Evolutionary conservation across 257 asterid species (phyloP).

Genomic region (Oldenlandia corymbosa): DNA sequence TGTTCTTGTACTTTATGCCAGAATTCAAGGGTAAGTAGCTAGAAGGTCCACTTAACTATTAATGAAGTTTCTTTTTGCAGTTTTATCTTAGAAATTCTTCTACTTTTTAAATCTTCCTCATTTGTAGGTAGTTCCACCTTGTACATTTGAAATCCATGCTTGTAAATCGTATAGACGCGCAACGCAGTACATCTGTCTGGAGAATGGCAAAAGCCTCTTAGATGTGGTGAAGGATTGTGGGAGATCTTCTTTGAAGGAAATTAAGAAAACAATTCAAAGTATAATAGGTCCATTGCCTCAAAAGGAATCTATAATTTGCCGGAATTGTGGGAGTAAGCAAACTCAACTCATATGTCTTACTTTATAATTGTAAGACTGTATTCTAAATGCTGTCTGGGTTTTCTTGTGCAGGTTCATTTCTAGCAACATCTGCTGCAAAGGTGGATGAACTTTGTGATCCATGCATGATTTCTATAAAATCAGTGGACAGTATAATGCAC

Average conservation of each 20-base stretch:
- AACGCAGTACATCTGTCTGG: slow-evolving; percentile 85
- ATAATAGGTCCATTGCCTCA: slow-evolving; percentile 77
- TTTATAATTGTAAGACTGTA: slow-evolving; percentile 9
- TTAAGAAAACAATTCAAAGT: slow-evolving; percentile 75
- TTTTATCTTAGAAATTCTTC: slow-evolving; percentile 12
- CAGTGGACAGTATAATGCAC: slow-evolving; percentile 46
- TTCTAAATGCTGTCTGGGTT: slow-evolving; percentile 9
- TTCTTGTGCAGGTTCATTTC: slow-evolving; percentile 58
- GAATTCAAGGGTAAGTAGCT: slow-evolving; percentile 58
- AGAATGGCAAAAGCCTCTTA: slow-evolving; percentile 89
- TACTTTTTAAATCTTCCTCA: slow-evolving; percentile 3
- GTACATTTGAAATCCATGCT: slow-evolving; percentile 96
- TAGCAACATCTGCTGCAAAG: slow-evolving; percentile 71
- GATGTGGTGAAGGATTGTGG: slow-evolving; percentile 94
- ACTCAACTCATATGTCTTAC: slow-evolving; percentile 4
- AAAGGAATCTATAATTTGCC: slow-evolving; percentile 67
- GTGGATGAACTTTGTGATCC: slow-evolving; percentile 80
- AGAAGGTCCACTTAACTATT: slow-evolving; percentile 7
- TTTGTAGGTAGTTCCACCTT: slow-evolving; percentile 78
- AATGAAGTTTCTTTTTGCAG: slow-evolving; percentile 6
- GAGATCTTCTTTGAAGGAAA: slow-evolving; percentile 55
- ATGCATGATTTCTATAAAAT: slow-evolving; percentile 54
- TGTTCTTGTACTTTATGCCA: slow-evolving; percentile 86
- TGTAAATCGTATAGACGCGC: slow-evolving; percentile 93
- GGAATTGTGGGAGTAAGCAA: slow-evolving; percentile 65